Percentiles rank a stretch among this genome's conserved stretches.
These are phyloP conservation scores for Stachybotrys chartarum DNA, from an alignment of 2,329 filamentous ascomycete genomes.

Conservation along the genomic window DNA sequence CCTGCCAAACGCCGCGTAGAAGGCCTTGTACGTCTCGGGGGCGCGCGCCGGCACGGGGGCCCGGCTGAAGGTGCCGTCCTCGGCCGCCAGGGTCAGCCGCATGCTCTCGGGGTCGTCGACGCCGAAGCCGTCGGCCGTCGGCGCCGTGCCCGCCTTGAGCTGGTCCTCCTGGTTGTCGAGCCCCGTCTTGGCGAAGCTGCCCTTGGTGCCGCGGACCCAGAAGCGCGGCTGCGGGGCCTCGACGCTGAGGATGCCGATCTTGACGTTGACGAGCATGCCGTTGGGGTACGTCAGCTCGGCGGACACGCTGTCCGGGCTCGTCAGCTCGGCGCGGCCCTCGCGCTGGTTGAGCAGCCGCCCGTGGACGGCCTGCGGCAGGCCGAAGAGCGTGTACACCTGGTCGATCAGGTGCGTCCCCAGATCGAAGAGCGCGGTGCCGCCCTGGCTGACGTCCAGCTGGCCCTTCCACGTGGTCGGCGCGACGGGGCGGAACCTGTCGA, in stretches of 20 bases:
- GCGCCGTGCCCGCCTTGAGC: slow-evolving; percentile 55
- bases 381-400: slow-evolving; percentile 65
- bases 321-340: slow-evolving; percentile 34
- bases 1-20: slow-evolving; percentile 51
- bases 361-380: slow-evolving; percentile 59
- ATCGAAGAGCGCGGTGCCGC: slow-evolving; percentile 65
- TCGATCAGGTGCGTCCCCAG: slow-evolving; percentile 72
- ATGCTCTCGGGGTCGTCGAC: slow-evolving; percentile 55
- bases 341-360: slow-evolving; percentile 63
- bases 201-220: slow-evolving; percentile 70
- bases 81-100: slow-evolving; percentile 47
- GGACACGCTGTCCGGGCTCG: slow-evolving; percentile 51
- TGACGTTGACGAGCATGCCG: slow-evolving; percentile 60
- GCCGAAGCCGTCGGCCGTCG: slow-evolving; percentile 57
- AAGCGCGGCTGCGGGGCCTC: slow-evolving; percentile 65
- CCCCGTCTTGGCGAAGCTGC: slow-evolving; percentile 64
- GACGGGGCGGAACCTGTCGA: slow-evolving; percentile 63
- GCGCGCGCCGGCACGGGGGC: slow-evolving; percentile 49
- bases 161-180: slow-evolving; percentile 73
- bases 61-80: slow-evolving; percentile 42
- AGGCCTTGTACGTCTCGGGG: slow-evolving; percentile 60
- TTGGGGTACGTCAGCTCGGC: slow-evolving; percentile 59
- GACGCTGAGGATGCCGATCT: slow-evolving; percentile 61
- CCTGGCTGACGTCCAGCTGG: slow-evolving; percentile 47
- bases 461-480: slow-evolving; percentile 62